These are phyloP conservation scores for Sporobolomyces roseus DNA, from an alignment of 768 basidiomycete species.

Conservation along the genomic window DNA sequence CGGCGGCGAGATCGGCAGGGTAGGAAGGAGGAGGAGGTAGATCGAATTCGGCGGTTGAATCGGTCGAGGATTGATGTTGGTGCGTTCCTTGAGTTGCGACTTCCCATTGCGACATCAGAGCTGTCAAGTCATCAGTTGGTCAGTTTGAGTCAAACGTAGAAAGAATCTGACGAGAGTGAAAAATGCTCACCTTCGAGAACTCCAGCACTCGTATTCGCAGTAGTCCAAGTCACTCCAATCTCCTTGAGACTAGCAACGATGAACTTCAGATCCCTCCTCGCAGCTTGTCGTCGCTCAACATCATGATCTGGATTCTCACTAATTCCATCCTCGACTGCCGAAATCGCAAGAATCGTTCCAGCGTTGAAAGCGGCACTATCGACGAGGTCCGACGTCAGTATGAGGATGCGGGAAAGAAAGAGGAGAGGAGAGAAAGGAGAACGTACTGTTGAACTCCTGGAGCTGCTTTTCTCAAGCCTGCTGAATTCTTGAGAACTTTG, in stretches of 20 bases:
- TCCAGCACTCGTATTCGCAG: conserved; percentile 32
- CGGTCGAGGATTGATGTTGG: neutral
- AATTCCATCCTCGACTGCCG: conserved; percentile 33
- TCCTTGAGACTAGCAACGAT: conserved; percentile 29
- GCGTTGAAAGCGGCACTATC: conserved; percentile 33
- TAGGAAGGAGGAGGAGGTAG: neutral
- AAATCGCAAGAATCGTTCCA: conserved; percentile 38
- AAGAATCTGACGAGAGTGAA: neutral
- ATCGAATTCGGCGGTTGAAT: neutral
- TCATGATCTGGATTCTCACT: conserved; percentile 15
- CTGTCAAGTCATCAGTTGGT: too few species aligned
- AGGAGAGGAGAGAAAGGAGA: neutral
- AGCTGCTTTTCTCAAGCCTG: conserved; percentile 6
- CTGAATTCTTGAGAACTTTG: conserved; percentile 22
- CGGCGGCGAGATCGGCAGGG: neutral
- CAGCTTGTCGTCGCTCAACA: conserved; percentile 18
- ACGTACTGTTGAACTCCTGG: conserved; percentile 31
- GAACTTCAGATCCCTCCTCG: conserved; percentile 23
- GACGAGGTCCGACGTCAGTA: neutral
- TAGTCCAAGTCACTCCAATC: conserved; percentile 34
- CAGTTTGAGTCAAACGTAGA: too few species aligned
- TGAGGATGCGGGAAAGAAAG: neutral
- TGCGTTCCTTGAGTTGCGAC: conserved; percentile 1
- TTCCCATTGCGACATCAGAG: conserved; percentile 21
- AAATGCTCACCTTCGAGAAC: conserved; percentile 31